Conservation (phyloP, 208 protist species). For the Wallacemonas rigidus region DNA sequence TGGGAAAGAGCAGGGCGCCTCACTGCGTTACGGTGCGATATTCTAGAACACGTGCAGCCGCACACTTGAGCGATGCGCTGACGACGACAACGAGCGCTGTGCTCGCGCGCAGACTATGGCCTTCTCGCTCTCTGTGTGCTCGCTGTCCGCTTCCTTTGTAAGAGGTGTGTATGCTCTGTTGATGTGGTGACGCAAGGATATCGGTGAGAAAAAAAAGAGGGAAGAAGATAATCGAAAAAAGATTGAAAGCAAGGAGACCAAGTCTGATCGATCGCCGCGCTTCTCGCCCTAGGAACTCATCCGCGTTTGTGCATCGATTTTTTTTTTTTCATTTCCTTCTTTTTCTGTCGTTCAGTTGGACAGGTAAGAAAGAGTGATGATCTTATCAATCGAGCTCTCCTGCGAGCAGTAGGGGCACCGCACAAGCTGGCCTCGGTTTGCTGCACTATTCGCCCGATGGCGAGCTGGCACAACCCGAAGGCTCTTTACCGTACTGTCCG, state of each 20-base stretch:
- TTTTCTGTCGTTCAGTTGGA: conserved; percentile 21
- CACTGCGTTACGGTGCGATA: no score
- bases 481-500: conserved; percentile 50
- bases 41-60: no score
- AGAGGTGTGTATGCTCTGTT: no score
- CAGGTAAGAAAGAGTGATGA: conserved; percentile 61
- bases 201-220: conserved; percentile 11
- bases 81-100: no score
- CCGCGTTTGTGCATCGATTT: background rate
- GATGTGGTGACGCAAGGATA: background rate
- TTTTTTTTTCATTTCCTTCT: background rate
- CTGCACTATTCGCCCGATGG: background rate
- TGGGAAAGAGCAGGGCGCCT: no score
- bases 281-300: no score
- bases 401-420: conserved; percentile 75
- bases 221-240: conserved; percentile 11
- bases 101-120: no score
- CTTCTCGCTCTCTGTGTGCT: no score
- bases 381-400: conserved; percentile 34
- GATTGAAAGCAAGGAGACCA: background rate
- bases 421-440: conserved; percentile 23
- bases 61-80: no score
- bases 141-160: no score
- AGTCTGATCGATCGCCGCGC: no score
- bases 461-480: conserved; percentile 29